phyloP scores from a whole-genome alignment of 164 flowering plant species.

The Pachysandra terminalis region DNA sequence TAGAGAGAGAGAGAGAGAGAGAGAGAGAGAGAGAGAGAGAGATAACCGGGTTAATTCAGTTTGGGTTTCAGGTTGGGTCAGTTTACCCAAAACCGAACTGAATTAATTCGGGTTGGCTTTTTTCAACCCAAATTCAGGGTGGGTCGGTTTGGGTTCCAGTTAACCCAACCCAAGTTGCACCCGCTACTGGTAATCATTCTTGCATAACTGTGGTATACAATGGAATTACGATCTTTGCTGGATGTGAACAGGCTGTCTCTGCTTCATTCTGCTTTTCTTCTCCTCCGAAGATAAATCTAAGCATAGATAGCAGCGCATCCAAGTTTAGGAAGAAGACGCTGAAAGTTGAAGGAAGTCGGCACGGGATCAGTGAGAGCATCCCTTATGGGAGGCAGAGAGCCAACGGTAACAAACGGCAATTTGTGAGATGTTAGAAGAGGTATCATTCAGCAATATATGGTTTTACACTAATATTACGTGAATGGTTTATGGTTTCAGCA shows the following conservation, averaged over 20 bases:
- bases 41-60: no score
- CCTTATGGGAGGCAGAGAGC: slow-evolving; percentile 49
- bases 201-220: no score
- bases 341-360: slow-evolving; percentile 41
- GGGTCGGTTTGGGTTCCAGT: no score
- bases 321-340: slow-evolving; percentile 66
- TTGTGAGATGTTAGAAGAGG: slow-evolving; percentile 39
- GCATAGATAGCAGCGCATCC: no score
- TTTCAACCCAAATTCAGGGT: no score
- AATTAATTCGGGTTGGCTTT: no score
- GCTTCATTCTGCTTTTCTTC: slow-evolving; percentile 80
- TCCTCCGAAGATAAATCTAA: slow-evolving; percentile 81
- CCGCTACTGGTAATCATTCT: no score
- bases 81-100: no score
- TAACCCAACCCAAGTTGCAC: no score
- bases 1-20: no score
- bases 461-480: not conserved
- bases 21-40: no score
- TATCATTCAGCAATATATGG: not conserved
- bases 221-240: not conserved
- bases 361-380: slow-evolving; percentile 58
- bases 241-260: slow-evolving; percentile 70
- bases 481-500: not conserved
- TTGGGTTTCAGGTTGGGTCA: no score
- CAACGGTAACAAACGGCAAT: slow-evolving; percentile 31